Evolutionary conservation across 2,329 filamentous ascomycete genomes (phyloP), one percentile per base, ranked within the genome.

Genomic region (Alternaria dauci): DNA sequence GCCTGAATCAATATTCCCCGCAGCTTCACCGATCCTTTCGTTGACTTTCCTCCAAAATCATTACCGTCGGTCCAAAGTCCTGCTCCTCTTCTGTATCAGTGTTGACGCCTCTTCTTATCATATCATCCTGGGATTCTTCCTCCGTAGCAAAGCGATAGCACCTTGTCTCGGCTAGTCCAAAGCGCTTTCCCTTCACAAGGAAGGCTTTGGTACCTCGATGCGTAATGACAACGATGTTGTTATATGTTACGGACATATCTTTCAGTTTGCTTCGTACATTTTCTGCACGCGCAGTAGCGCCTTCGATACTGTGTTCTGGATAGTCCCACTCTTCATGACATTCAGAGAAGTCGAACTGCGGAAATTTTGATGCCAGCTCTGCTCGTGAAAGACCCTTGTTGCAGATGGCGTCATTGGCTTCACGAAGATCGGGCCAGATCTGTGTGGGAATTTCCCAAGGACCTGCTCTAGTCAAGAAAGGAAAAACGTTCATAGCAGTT

Each of bases 351-450:
- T 73, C 60, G 16, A 73, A 63, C 12, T 67, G 61, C 0, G 66
- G 65, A 30, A 66, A 70, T 14, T 50, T 62, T 0, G 48, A 11
- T 4, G 42, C 18, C 9, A 73, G 20, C 5, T 66, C 62, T 14
- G 50, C 18, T 2, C 68, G 65, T 14, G 61, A 54, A 4, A 61
- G 36, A 4, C 64, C 65, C 34, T 65, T 63, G 58, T 71, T 71
- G 55, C 63, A 69, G 2, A 55, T 52, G 2, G 59, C 55, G n/a
- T 69, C 59, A 43, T 69, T 39, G 5, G 61, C 50, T 63, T 71
- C 68, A n/a, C 65, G 60, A 18, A 71, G 64, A n/a, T 70, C 63
- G 1, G 68, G 67, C 69, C 64, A 70, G 30, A 70, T 68, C 38
- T 71, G 63, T 4, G 61, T 65, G 7, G 63, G 57, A 1, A 63